Evolutionary conservation across 1,284 basidiomycete species (phyloP).

Genomic region (Salmacisia buchloeana): DNA sequence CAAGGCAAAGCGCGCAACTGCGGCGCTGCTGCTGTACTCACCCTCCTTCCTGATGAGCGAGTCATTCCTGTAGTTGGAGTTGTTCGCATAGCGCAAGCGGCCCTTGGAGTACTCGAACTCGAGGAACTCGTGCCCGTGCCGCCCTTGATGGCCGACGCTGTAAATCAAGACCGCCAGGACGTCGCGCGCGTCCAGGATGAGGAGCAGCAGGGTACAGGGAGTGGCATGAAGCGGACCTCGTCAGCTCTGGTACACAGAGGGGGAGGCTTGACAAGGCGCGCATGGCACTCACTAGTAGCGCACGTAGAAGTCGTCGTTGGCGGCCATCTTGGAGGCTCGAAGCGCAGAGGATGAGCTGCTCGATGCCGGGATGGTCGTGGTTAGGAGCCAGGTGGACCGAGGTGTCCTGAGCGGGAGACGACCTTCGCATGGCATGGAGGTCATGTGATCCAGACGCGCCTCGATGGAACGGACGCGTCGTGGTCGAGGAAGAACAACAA

Average conservation of each 20-base stretch:
- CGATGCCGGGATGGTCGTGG: no score
- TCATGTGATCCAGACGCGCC: no score
- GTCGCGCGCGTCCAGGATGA: neutral
- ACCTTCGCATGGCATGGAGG: no score
- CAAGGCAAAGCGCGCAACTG: neutral
- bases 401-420: no score
- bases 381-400: no score
- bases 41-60: constrained; percentile 96
- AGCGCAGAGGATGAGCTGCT: no score
- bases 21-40: constrained; percentile 53
- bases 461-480: no score
- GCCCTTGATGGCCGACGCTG: constrained; percentile 46
- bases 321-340: neutral
- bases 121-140: constrained; percentile 62
- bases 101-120: constrained; percentile 98
- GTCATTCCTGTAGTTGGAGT: constrained; percentile 98
- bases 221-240: neutral
- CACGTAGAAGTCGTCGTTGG: constrained; percentile 47
- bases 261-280: neutral
- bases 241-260: neutral
- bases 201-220: neutral
- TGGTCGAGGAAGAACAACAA: no score
- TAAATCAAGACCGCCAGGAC: neutral
- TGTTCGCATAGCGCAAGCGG: constrained; percentile 93
- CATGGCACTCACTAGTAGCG: constrained; percentile 45